Evolutionary conservation across 495 filamentous ascomycete species (phyloP).

Genomic region (Neurospora sp.): DNA sequence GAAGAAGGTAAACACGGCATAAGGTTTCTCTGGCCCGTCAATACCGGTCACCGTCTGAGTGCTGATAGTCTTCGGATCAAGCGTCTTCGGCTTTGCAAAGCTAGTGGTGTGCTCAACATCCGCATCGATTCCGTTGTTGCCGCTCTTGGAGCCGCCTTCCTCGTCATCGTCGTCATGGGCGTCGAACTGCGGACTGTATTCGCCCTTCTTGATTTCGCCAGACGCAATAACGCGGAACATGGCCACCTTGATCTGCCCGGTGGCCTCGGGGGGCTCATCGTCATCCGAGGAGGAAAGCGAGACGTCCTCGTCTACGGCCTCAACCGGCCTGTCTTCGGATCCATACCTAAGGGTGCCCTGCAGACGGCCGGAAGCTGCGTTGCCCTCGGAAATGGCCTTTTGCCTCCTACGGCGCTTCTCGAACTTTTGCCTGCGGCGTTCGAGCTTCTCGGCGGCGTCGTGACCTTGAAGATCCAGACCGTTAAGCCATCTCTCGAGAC

Average conservation of each 20-base stretch:
- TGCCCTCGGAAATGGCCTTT: slow-evolving; percentile 38
- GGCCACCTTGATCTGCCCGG: slow-evolving; percentile 96
- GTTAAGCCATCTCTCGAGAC: slow-evolving; percentile 90
- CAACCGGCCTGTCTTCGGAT: slow-evolving; percentile 59
- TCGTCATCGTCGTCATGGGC: slow-evolving; percentile 88
- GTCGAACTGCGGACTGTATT: slow-evolving; percentile 97
- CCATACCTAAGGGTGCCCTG: slow-evolving; percentile 64
- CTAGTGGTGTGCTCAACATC: slow-evolving; percentile 97
- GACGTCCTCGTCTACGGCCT: slow-evolving; percentile 63
- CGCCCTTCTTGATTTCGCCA: slow-evolving; percentile 91
- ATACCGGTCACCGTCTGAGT: slow-evolving; percentile 99
- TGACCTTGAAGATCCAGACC: slow-evolving; percentile 86
- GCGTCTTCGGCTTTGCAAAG: slow-evolving; percentile 93
- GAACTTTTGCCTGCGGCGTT: slow-evolving; percentile 74
- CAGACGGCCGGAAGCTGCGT: slow-evolving; percentile 29
- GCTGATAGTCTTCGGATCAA: slow-evolving; percentile 94
- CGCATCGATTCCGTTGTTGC: slow-evolving; percentile 34
- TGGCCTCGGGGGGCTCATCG: slow-evolving; percentile 84
- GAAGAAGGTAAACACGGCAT: slow-evolving; percentile 95
- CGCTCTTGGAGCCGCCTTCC: slow-evolving; percentile 33
- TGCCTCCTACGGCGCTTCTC: slow-evolving; percentile 73
- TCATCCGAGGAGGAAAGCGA: slow-evolving; percentile 71
- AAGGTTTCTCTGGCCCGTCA: slow-evolving; percentile 87
- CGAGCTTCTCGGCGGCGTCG: slow-evolving; percentile 74
- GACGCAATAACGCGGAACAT: slow-evolving; percentile 92